Evolutionary conservation across 148 eudicot species (phyloP).

Genomic region (Fagopyrum tataricum): DNA sequence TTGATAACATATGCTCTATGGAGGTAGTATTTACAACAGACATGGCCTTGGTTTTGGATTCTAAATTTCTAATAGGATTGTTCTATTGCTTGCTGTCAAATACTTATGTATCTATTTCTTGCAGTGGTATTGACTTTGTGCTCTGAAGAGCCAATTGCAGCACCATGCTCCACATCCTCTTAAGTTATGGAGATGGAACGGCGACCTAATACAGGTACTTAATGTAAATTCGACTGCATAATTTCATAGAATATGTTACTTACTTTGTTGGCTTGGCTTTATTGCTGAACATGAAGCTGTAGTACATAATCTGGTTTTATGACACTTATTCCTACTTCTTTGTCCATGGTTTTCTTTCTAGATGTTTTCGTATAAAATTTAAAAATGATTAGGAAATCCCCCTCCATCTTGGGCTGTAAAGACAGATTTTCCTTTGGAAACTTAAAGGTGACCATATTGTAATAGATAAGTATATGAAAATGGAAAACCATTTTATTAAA

Average conservation of each 20-base stretch:
- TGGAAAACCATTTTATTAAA: not conserved
- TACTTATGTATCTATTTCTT: constrained; percentile 1
- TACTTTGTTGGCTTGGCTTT: not conserved
- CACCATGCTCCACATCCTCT: constrained; percentile 25
- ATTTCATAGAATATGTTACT: not conserved
- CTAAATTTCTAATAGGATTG: not conserved
- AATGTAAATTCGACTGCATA: not conserved
- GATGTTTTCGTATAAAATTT: not conserved
- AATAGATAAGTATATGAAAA: not conserved
- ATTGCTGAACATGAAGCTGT: not conserved
- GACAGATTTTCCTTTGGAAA: not conserved
- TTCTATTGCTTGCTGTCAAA: constrained; percentile 7
- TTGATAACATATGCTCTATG: constrained; percentile 57
- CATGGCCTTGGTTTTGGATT: not conserved
- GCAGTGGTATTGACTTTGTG: constrained; percentile 89
- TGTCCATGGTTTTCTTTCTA: not conserved
- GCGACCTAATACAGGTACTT: constrained; percentile 66
- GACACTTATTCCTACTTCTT: not conserved
- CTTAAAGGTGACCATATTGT: not conserved
- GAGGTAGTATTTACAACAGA: constrained; percentile 39
- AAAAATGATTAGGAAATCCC: not conserved
- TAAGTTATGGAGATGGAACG: constrained; percentile 87
- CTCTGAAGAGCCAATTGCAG: constrained; percentile 39
- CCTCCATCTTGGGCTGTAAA: not conserved
- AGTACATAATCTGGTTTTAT: not conserved